A percentile compares a stretch with the other conserved stretches of the same genome.
Conservation (phyloP, 441 rosid species). For the Pelargonium myrrhifolium region DNA sequence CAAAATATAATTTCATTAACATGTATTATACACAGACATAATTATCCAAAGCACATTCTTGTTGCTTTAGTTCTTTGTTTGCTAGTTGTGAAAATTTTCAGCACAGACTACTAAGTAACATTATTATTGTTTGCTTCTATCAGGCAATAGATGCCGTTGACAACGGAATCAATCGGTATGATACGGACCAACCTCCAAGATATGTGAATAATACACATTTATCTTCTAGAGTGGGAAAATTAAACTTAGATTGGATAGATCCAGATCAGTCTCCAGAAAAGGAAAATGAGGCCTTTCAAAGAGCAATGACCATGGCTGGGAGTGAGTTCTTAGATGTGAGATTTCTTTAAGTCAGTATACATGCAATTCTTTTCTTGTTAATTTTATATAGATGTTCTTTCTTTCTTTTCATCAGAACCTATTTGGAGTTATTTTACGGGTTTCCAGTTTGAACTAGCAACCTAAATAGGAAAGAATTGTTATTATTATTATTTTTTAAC, state of each 20-base stretch:
- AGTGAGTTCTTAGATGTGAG: conserved; percentile 79
- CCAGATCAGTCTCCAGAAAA: conserved; percentile 84
- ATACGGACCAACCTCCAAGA: conserved; percentile 72
- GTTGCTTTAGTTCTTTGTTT: background rate
- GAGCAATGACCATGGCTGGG: conserved; percentile 75
- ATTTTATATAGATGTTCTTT: too few relatives aligned
- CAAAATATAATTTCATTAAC: background rate
- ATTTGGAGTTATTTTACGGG: too few relatives aligned
- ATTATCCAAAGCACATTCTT: background rate
- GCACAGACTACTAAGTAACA: background rate
- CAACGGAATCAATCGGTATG: conserved; percentile 77
- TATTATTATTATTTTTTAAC: background rate
- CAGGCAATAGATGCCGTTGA: conserved; percentile 88
- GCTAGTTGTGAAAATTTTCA: background rate
- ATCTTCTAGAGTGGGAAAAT: conserved; percentile 77
- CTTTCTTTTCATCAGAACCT: too few relatives aligned
- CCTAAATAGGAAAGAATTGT: background rate
- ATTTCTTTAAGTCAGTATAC: conserved; percentile 1
- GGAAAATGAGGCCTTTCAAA: conserved; percentile 78
- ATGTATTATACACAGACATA: background rate
- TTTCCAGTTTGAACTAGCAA: too few relatives aligned
- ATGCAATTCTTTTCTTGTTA: background rate
- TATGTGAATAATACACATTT: conserved; percentile 81
- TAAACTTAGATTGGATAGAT: conserved; percentile 86
- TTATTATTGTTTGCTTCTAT: background rate